Evolutionary conservation across 805 yeast genomes (phyloP), one percentile per base, ranked within the genome.

Genomic region (Hagleromyces aurorensis): DNA sequence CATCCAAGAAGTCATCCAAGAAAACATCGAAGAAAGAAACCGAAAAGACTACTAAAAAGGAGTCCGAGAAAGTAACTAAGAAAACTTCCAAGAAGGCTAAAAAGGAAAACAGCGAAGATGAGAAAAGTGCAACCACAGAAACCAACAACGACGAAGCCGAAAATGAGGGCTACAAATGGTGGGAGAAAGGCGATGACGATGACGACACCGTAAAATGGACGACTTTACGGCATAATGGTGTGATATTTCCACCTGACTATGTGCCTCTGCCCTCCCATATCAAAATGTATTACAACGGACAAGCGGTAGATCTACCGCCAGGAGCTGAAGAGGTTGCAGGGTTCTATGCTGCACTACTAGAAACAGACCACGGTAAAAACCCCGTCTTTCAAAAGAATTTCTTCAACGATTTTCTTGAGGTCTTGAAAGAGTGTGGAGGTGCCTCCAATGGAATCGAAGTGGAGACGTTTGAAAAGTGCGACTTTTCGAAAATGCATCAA

Each of bases 241-340:
- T 89, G 8, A 60, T 87, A 18, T 89, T 89, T 48, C 96, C 98
- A 2, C 96, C 97, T 0, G 79, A 74, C 3, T 89, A 89, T 54
- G 87, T 79, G 50, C 86, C 91, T 3, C 60, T 89, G 24, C 97
- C 97, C 0, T 61, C 71, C 4, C 69, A 72, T 46, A 81, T 87
- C 21, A 83, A 80, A 49, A 45, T 89, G 30, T 67, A 72, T 35
- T 87, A 89, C 48, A 79, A 80, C 43, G 84, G 83, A 1, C 67
- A 71, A 41, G 82, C 91, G 0, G 87, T 87, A 1, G 64, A 63
- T 16, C 64, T 89, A 34, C 89, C 95, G 1, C 59, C 63, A 1
- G 81, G 67, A 33, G 96, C 96, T 2, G 98, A 89, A 58, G 97
- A 89, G 56, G 96, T 89, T 19, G 97, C 96, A 0, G 96, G 96